Evolutionary conservation across 768 basidiomycete species (phyloP).

Genomic region (Lentinula detonsa): DNA sequence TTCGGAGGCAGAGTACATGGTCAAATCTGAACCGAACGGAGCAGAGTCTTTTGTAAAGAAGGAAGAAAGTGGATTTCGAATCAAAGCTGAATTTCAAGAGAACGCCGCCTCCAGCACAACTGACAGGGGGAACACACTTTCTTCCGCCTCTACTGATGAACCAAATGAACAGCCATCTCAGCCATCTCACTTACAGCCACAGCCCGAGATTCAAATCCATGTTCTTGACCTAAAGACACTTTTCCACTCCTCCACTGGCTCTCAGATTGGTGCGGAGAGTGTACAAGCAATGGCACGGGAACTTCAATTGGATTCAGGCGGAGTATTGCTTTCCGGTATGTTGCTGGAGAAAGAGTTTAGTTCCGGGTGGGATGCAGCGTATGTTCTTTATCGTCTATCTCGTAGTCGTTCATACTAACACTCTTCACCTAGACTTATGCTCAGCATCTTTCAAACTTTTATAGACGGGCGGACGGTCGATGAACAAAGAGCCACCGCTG

Average conservation of each 20-base stretch:
- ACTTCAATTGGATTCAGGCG: not conserved
- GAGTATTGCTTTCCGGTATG: not conserved
- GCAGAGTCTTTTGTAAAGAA: not conserved
- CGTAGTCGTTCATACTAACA: not conserved
- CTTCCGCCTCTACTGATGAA: not conserved
- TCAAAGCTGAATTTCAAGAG: not conserved
- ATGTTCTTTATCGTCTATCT: not conserved
- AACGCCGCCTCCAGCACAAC: not conserved
- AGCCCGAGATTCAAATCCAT: not conserved
- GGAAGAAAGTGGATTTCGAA: not conserved
- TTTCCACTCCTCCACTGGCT: not conserved
- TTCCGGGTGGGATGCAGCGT: constrained; percentile 1
- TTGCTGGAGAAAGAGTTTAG: not conserved
- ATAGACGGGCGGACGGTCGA: not conserved
- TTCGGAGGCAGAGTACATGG: not conserved
- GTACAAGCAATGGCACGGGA: not conserved
- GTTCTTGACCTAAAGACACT: not conserved
- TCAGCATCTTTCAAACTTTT: not conserved
- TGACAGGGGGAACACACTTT: not conserved
- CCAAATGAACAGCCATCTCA: not conserved
- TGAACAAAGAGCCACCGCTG: not conserved
- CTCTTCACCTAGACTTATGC: not conserved
- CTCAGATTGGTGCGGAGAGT: not conserved
- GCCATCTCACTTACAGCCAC: not conserved
- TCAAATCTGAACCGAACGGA: not conserved